Base-by-base conservation (phyloP, 805 yeast genomes). In the Teunomyces barrocoloradensis region DNA sequence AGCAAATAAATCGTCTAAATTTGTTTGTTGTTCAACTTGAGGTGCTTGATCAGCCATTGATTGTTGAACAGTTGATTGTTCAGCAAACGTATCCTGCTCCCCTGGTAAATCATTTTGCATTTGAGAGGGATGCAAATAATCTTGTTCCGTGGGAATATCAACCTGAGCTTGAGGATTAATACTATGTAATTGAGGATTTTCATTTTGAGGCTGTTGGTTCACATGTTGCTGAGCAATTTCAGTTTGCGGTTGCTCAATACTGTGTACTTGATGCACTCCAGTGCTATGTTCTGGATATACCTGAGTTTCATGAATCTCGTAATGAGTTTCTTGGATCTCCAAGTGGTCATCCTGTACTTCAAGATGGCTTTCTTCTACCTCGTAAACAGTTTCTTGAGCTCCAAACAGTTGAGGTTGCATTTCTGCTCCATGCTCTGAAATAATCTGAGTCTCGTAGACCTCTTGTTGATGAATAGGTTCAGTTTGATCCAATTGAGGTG, bases 1-100 rank as follows among this genome's bases (percentile, higher is more conserved):
- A 23, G 30, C 48, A 39, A 54, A 45, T 37, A 55, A 50, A 12
- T 48, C 43, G 17, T 48, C 55, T 10, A 42, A 30, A 18, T 21
- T 30, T 5, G 40, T 27, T 17, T 39, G 33, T 18, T 10, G n/a
- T 41, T 15, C 7, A 18, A 6, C 28, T 20, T 13, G 17, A 9
- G 12, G 4, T 39, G 13, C 17, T n/a, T 15, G 33, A 29, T 28
- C n/a, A 18, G 23, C 12, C 7, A 11, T 9, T 20, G 27, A 10
- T 28, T 29, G 15, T 9, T 23, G 30, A 25, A n/a, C 10, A 3
- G 11, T 13, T 32, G 34, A 32, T n/a, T 32, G 17, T 32, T 15
- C 34, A 32, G 34, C 3, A 25, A 25, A 3, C 7, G 4, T 3
- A 6, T 25, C 27, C 34, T 32, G 34, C 13, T 32, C 34, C 34